Evolutionary conservation across 2,329 filamentous ascomycete species (phyloP).

Genomic region (Tolypocladium pustulatum): DNA sequence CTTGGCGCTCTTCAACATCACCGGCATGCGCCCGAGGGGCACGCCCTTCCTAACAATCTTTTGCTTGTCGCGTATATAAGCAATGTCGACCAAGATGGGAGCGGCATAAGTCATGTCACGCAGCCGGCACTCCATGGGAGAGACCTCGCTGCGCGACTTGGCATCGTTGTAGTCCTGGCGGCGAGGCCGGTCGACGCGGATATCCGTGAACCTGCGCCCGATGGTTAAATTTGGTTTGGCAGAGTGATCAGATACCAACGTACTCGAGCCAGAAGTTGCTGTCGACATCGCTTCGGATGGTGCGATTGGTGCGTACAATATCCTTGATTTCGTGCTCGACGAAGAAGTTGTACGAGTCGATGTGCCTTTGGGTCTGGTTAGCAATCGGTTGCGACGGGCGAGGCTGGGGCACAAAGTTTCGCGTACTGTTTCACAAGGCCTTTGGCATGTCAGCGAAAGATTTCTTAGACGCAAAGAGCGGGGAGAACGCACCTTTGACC

Average conservation of each 20-base stretch:
- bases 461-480: neutral
- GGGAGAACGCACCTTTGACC: slow-evolving; percentile 58
- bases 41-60: slow-evolving; percentile 66
- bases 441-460: slow-evolving; percentile 9
- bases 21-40: slow-evolving; percentile 79
- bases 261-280: slow-evolving; percentile 81
- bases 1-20: slow-evolving; percentile 95
- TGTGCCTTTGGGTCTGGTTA: slow-evolving; percentile 43
- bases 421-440: slow-evolving; percentile 76
- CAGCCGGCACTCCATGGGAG: slow-evolving; percentile 90
- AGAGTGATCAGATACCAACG: slow-evolving; percentile 3
- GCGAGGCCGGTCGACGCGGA: slow-evolving; percentile 73
- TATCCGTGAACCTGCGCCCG: slow-evolving; percentile 60
- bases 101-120: slow-evolving; percentile 98
- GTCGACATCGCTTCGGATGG: slow-evolving; percentile 84
- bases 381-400: neutral
- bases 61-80: slow-evolving; percentile 74
- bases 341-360: slow-evolving; percentile 98
- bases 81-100: slow-evolving; percentile 85
- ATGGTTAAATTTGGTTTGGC: slow-evolving; percentile 1
- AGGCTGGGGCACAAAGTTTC: neutral
- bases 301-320: slow-evolving; percentile 84
- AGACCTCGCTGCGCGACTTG: slow-evolving; percentile 63
- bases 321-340: slow-evolving; percentile 95
- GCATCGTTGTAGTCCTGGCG: slow-evolving; percentile 66